These are phyloP conservation scores for Caulochytrium protostelioides DNA, from an alignment of 371 early-diverging fungal genomes.

Conservation along the genomic window DNA sequence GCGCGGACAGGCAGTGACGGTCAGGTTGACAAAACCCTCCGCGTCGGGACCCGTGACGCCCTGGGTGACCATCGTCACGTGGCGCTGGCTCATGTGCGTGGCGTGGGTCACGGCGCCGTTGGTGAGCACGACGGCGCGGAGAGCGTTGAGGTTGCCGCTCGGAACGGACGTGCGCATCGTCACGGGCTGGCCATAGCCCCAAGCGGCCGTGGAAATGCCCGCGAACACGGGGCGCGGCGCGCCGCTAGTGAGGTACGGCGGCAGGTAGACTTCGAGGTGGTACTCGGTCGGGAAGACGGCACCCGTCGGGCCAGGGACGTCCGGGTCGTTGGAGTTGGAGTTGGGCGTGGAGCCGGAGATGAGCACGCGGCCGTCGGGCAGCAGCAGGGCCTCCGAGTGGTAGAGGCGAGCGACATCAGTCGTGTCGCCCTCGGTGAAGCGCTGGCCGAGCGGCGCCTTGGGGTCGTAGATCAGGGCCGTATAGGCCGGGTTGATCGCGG, in stretches of 20 bases:
- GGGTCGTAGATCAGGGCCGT: constrained; percentile 36
- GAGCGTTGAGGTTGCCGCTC: constrained; percentile 2
- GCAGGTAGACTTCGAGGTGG: constrained; percentile 36
- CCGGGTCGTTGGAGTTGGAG: constrained; percentile 5
- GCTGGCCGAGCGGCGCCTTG: constrained; percentile 10
- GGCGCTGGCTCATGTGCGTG: constrained; percentile 36
- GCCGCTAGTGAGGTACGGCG: constrained; percentile 31
- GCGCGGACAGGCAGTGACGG: constrained; percentile 27
- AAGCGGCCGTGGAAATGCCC: no score
- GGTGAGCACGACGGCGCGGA: constrained; percentile 19
- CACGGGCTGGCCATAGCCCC: no score
- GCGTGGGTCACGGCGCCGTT: constrained; percentile 41
- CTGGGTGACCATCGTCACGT: constrained; percentile 19
- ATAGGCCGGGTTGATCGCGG: constrained; percentile 26
- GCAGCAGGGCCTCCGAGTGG: constrained; percentile 35
- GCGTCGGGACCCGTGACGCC: constrained; percentile 1
- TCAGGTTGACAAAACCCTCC: not conserved
- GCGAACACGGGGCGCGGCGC: constrained; percentile 23
- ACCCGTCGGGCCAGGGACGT: not conserved
- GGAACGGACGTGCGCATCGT: no score
- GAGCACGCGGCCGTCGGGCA: constrained; percentile 33
- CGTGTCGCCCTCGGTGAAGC: constrained; percentile 14
- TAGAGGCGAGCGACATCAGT: constrained; percentile 44
- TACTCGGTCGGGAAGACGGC: constrained; percentile 30
- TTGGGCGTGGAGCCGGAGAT: constrained; percentile 26